Evolutionary conservation across 2,329 filamentous ascomycete species (phyloP).

Genomic region (Calonectria montana): DNA sequence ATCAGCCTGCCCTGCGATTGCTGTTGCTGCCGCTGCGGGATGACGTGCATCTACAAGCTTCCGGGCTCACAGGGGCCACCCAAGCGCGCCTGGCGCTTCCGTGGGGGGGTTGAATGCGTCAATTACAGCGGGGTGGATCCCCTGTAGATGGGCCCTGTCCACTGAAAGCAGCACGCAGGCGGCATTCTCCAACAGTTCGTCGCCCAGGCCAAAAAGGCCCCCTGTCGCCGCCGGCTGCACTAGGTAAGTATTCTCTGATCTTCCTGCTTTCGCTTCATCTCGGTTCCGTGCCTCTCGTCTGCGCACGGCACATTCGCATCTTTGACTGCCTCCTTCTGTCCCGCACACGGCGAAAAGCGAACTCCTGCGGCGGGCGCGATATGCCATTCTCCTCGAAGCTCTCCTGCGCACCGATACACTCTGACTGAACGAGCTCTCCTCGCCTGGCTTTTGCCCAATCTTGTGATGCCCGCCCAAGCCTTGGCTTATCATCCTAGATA

Average conservation of each 20-base stretch:
- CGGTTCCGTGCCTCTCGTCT: not conserved
- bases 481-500: slow-evolving; percentile 32
- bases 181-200: slow-evolving; percentile 40
- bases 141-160: slow-evolving; percentile 6
- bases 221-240: slow-evolving; percentile 8
- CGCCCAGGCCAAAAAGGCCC: slow-evolving; percentile 1
- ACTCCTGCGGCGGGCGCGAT: slow-evolving; percentile 8
- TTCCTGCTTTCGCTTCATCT: slow-evolving; percentile 13
- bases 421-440: slow-evolving; percentile 18
- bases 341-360: not conserved
- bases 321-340: not conserved
- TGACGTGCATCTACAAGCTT: slow-evolving; percentile 36
- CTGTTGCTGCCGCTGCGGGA: slow-evolving; percentile 25
- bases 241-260: slow-evolving; percentile 15
- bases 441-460: slow-evolving; percentile 4
- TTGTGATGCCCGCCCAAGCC: slow-evolving; percentile 27
- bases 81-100: slow-evolving; percentile 30
- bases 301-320: not conserved
- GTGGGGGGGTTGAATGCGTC: slow-evolving; percentile 15
- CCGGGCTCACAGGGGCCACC: slow-evolving; percentile 23
- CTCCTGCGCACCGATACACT: not conserved
- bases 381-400: slow-evolving; percentile 19
- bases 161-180: slow-evolving; percentile 9
- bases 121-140: slow-evolving; percentile 35
- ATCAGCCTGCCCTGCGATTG: not conserved